Evolutionary conservation across 2,329 filamentous ascomycete species (phyloP), one percentile per base, ranked within the genome.

Genomic region (Alternaria sp.): DNA sequence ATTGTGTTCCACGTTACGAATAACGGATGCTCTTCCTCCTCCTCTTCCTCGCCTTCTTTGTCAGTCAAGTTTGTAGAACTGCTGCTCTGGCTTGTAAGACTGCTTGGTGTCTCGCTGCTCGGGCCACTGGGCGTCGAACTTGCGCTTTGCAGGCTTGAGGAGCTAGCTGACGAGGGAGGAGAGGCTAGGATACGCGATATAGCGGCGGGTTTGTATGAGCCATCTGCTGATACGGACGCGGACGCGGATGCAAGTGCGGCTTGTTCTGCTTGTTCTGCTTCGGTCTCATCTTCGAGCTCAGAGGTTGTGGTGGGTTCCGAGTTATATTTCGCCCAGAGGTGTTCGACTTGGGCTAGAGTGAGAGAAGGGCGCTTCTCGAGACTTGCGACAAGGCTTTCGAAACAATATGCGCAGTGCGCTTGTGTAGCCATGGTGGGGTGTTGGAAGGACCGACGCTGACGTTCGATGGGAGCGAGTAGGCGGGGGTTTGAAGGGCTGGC

Each of bases 1-100:
- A 93, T 70, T 0, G 87, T 92, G 81, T 97, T 96, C 94, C 94
- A 98, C 7, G 94, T 97, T 47, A 99, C 92, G 77, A 98, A 98
- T 39, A 98, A 85, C 0, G 94, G 94, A 63, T 86, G 84, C 81
- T 76, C 28, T 79, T 54, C 55, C 12, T 61, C 62, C 30, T 65
- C 63, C 68, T 59, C 55, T 16, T 62, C 62, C 28, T 65, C 63
- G 67, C 54, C 60, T 75, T 70, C 54, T 73, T 78, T 18, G 74
- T 79, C 70, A 77, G 73, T 71, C 80, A 67, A 24, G 61, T 73
- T 48, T 59, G 71, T 57, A 63, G 60, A 44, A 54, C 72, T 74
- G 30, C 65, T 68, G 28, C 59, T 72, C 55, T 71, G 79, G 75
- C 59, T 82, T 74, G 80, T 80, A n/a, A 82, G 80, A 6, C 82